Evolutionary conservation across 139 green algal species (phyloP).

Genomic region (Trebouxia sp.): DNA sequence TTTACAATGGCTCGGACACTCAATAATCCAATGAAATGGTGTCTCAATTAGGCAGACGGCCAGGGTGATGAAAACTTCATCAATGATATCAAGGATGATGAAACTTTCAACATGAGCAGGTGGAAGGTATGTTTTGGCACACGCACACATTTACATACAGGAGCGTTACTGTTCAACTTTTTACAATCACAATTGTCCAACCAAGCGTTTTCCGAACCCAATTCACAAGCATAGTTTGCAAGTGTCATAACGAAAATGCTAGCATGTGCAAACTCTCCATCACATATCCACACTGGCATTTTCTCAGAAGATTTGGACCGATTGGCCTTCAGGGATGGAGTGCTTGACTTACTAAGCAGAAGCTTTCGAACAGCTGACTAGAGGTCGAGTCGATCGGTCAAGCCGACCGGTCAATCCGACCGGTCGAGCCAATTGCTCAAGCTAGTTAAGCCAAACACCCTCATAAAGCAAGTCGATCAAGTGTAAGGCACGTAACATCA

Average conservation of each 20-base stretch:
- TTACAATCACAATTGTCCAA: too few species aligned
- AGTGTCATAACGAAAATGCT: conserved; percentile 1
- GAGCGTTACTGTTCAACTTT: too few species aligned
- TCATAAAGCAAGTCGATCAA: conserved; percentile 6
- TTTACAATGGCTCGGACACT: too few species aligned
- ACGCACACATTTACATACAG: too few species aligned
- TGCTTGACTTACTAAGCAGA: too few species aligned
- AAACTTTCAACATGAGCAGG: not conserved
- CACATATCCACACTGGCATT: too few species aligned
- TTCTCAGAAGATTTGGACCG: too few species aligned
- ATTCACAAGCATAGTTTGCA: conserved; percentile 10
- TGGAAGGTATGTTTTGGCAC: too few species aligned
- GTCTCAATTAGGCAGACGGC: too few species aligned
- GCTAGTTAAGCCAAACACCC: conserved; percentile 8
- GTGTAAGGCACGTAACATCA: conserved; percentile 6
- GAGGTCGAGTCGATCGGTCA: not conserved
- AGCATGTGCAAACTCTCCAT: not conserved
- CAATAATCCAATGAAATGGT: too few species aligned
- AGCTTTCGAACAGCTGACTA: too few species aligned
- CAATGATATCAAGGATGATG: not conserved
- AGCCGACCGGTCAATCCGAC: not conserved
- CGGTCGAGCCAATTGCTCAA: conserved; percentile 2
- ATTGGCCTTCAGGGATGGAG: too few species aligned
- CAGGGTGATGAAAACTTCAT: not conserved
- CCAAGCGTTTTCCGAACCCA: not conserved